Evolutionary conservation across 768 basidiomycete species (phyloP).

Genomic region (Lyophyllum decastes): DNA sequence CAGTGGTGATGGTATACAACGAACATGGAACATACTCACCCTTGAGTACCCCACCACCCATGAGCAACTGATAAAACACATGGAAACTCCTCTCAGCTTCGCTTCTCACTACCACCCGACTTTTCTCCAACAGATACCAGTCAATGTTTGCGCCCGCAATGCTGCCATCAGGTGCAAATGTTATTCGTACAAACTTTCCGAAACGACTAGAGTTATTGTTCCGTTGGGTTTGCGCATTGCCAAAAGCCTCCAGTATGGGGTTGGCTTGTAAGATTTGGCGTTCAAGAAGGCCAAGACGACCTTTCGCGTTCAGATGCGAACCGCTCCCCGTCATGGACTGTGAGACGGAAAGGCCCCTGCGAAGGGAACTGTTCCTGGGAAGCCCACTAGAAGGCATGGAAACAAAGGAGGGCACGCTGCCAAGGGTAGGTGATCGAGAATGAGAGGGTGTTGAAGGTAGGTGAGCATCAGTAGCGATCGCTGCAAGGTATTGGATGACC

Average conservation of each 20-base stretch:
- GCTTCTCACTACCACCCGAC: constrained; percentile 85
- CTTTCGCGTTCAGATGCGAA: constrained; percentile 58
- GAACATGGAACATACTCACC: constrained; percentile 40
- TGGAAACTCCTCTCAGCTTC: constrained; percentile 94
- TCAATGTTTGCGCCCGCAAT: constrained; percentile 98
- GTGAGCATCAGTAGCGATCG: constrained; percentile 87
- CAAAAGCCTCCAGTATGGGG: constrained; percentile 96
- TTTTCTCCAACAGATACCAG: constrained; percentile 99
- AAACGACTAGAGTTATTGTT: constrained; percentile 99
- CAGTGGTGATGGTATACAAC: not conserved
- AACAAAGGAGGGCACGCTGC: constrained; percentile 46
- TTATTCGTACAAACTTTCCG: constrained; percentile 96
- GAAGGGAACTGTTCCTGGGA: constrained; percentile 64
- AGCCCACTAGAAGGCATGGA: constrained; percentile 68
- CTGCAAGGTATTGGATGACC: constrained; percentile 98
- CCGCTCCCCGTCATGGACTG: constrained; percentile 46
- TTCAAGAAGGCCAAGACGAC: constrained; percentile 85
- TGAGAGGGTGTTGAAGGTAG: constrained; percentile 57
- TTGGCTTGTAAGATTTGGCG: constrained; percentile 97
- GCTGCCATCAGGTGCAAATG: constrained; percentile 89
- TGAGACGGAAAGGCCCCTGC: constrained; percentile 51
- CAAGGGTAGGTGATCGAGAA: constrained; percentile 64
- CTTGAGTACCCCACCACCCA: constrained; percentile 70
- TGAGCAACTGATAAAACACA: constrained; percentile 94
- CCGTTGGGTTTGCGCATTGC: constrained; percentile 96